Evolutionary conservation across 106 monocot species (phyloP).

Genomic region (Amphibolis antarctica): DNA sequence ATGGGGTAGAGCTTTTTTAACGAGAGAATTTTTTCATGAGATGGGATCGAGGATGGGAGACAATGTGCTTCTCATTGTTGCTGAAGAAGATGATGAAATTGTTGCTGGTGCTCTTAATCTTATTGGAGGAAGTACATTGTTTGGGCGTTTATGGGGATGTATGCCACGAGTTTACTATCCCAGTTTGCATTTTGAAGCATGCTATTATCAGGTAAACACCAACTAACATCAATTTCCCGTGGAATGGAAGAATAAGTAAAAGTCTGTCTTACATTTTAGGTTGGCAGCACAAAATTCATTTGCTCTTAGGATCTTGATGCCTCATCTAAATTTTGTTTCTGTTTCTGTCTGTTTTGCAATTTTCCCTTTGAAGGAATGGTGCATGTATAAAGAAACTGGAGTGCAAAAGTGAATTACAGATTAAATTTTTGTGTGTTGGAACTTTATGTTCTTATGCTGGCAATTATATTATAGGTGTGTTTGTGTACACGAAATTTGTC

Average conservation of each 20-base stretch:
- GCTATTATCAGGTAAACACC: slow-evolving; percentile 79
- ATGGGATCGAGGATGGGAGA: slow-evolving; percentile 88
- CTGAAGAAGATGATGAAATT: slow-evolving; percentile 75
- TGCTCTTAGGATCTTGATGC: too few species aligned
- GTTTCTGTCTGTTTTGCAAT: too few species aligned
- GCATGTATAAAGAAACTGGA: too few species aligned
- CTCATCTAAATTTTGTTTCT: too few species aligned
- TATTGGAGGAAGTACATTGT: slow-evolving; percentile 90
- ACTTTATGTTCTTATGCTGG: too few species aligned
- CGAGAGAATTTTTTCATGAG: slow-evolving; percentile 78
- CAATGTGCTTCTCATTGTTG: slow-evolving; percentile 63
- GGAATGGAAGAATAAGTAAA: neutral
- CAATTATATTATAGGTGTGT: too few species aligned
- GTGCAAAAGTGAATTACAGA: too few species aligned
- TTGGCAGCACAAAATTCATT: neutral
- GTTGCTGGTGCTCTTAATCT: slow-evolving; percentile 96
- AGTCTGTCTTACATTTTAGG: neutral
- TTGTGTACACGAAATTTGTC: too few species aligned
- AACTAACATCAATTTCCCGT: neutral
- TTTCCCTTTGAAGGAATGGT: too few species aligned
- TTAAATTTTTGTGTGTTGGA: too few species aligned
- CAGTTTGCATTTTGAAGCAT: slow-evolving; percentile 96
- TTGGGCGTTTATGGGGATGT: slow-evolving; percentile 97
- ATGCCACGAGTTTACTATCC: slow-evolving; percentile 73
- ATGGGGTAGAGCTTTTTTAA: slow-evolving; percentile 89